Evolutionary conservation across 228 moss, liverwort and hornwort genomes (phyloP), one percentile per base, ranked within the genome.

Genomic region (Sphagnum magellanicum): DNA sequence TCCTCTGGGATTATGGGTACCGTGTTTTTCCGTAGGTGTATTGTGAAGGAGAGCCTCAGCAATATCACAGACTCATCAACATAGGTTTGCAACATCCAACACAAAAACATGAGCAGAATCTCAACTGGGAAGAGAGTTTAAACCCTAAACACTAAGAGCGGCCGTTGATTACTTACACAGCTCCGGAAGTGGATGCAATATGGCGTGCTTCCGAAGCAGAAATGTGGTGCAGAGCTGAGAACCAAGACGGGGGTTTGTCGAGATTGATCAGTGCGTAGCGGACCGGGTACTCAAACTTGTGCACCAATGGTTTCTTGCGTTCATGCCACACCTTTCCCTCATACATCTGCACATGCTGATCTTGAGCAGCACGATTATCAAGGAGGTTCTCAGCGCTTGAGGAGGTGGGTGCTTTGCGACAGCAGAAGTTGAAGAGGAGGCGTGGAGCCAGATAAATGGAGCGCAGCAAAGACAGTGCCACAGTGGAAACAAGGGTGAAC

Each of bases 301-400:
- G 91, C 63, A 79, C 72, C 69, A 91, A 83, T 0, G 97, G 91
- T 72, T 91, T 85, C 64, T 82, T 77, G 51, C 97, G 88, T 65
- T 98, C 90, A 57, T 98, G 97, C 85, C 84, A 83, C 59, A 98
- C 97, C 63, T 82, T 87, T 50, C 90, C 91, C 75, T 98, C 82
- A 50, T 98, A 98, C 9, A 93, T 69, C 64, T 61, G 64, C 57
- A 66, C 74, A 59, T 52, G 51, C 46, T 50, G 49, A 60, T 51
- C 52, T 4, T 64, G 55, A 50, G 66, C 63, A 5, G 52, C 65
- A 14, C 15, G 68, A 4, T 60, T 16, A n/a, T 60, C 59, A 50
- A 63, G 8, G 10, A 6, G 4, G 16, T 15, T 13, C 58, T 16
- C 6, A 69, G n/a, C 62, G 14, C 14, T 49, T 58, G 63, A 49